Conservation (phyloP, 2,329 filamentous ascomycete species). For the Macrophomina tecta region DNA sequence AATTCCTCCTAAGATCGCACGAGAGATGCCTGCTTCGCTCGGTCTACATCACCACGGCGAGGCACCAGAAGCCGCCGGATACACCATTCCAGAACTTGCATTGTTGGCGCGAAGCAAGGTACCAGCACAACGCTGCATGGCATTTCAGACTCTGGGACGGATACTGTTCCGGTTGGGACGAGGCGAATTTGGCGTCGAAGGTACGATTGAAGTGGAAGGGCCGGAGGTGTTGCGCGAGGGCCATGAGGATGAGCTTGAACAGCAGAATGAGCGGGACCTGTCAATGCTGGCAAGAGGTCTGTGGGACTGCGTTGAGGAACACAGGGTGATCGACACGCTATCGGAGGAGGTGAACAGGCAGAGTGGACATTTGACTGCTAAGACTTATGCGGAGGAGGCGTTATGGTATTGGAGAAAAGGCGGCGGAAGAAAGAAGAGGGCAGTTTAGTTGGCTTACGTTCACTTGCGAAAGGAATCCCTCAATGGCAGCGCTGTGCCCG, state of each 20-base stretch:
- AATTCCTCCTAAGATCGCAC: slow-evolving; percentile 75
- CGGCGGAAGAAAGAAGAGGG: slow-evolving; percentile 65
- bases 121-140: slow-evolving; percentile 85
- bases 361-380: slow-evolving; percentile 76
- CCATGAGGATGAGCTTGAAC: slow-evolving; percentile 51
- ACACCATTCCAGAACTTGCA: slow-evolving; percentile 87
- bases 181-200: slow-evolving; percentile 69
- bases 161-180: slow-evolving; percentile 82
- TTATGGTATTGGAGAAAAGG: slow-evolving; percentile 86
- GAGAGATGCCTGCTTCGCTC: slow-evolving; percentile 74
- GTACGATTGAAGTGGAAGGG: slow-evolving; percentile 47
- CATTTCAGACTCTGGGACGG: slow-evolving; percentile 87
- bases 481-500: too few relatives aligned
- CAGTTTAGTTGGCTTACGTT: slow-evolving; percentile 37
- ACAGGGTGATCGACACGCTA: slow-evolving; percentile 77
- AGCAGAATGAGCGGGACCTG: slow-evolving; percentile 49
- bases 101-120: slow-evolving; percentile 81
- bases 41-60: slow-evolving; percentile 94
- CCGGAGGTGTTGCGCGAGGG: slow-evolving; percentile 50
- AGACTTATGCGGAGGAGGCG: slow-evolving; percentile 85
- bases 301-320: slow-evolving; percentile 81
- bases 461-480: too few relatives aligned
- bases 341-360: slow-evolving; percentile 74
- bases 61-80: slow-evolving; percentile 91
- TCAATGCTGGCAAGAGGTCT: slow-evolving; percentile 70